Evolutionary conservation across 441 rosid genomes (phyloP).

Genomic region (Adansonia madagascariensis): DNA sequence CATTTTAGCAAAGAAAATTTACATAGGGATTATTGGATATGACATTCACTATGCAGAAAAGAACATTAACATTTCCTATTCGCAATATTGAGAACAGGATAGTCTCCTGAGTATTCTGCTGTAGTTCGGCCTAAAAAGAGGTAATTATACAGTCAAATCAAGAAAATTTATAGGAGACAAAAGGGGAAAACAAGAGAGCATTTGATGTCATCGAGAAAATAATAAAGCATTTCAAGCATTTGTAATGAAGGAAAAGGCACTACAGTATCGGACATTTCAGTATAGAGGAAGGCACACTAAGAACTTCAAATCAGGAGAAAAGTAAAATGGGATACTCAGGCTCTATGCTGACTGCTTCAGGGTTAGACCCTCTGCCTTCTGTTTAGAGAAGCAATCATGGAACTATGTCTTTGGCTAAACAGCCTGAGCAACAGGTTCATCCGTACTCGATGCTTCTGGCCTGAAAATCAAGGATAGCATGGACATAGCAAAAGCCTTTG

Average conservation of each 20-base stretch:
- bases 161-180: background rate
- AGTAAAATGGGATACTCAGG: background rate
- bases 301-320: background rate
- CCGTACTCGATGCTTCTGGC: slow-evolving; percentile 49
- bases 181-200: background rate
- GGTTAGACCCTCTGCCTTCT: background rate
- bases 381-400: background rate
- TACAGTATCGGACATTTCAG: background rate
- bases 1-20: background rate
- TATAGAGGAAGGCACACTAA: background rate
- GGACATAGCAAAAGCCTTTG: background rate
- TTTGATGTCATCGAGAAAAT: background rate
- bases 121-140: background rate
- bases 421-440: slow-evolving; percentile 75
- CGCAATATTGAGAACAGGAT: background rate
- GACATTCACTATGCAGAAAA: background rate
- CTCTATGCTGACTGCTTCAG: background rate
- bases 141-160: background rate
- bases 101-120: background rate
- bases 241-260: background rate
- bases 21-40: background rate
- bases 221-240: background rate
- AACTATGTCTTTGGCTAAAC: slow-evolving; percentile 39
- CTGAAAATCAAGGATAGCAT: slow-evolving; percentile 45
- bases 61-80: background rate